Conservation (phyloP, 1,284 basidiomycete genomes). For the Rhodotorula sp. region DNA sequence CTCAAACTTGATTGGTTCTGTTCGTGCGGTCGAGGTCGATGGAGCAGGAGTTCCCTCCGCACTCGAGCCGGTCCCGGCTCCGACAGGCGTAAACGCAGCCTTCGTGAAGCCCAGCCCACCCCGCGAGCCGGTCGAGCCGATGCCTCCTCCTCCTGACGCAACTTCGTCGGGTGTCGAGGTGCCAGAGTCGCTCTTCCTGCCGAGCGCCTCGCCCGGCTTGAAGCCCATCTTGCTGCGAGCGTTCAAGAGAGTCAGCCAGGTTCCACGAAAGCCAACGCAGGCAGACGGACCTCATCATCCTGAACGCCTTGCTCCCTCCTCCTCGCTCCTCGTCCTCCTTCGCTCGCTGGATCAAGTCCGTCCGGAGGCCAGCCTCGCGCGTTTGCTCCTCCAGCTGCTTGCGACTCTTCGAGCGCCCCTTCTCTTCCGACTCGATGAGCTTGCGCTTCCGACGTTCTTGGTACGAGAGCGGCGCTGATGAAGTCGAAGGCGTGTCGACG, state of each 20-base stretch:
- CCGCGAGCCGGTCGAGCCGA: not conserved
- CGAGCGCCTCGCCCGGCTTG: constrained; percentile 43
- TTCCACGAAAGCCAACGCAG: not conserved
- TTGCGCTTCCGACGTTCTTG: constrained; percentile 29
- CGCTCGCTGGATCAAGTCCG: constrained; percentile 13
- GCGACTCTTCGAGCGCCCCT: constrained; percentile 8
- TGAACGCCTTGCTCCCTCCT: constrained; percentile 30
- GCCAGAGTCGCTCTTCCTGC: constrained; percentile 14
- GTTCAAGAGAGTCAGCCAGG: no score
- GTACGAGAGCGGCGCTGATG: constrained; percentile 13
- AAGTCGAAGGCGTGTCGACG: not conserved
- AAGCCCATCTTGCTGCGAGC: constrained; percentile 39
- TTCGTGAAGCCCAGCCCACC: constrained; percentile 20
- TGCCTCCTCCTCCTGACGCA: not conserved
- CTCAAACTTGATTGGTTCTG: constrained; percentile 39
- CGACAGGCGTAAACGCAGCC: constrained; percentile 12
- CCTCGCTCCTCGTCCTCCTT: not conserved
- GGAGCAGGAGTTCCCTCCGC: not conserved
- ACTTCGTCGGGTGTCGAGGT: not conserved
- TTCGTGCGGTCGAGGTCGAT: constrained; percentile 1
- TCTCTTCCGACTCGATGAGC: constrained; percentile 4
- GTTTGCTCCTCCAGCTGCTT: constrained; percentile 27
- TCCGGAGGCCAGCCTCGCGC: constrained; percentile 16
- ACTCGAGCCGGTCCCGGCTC: not conserved
- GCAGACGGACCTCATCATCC: constrained; percentile 41